Base-by-base conservation (phyloP, 2,329 filamentous ascomycete species). In the Scopulariopsis brevicaulis region DNA sequence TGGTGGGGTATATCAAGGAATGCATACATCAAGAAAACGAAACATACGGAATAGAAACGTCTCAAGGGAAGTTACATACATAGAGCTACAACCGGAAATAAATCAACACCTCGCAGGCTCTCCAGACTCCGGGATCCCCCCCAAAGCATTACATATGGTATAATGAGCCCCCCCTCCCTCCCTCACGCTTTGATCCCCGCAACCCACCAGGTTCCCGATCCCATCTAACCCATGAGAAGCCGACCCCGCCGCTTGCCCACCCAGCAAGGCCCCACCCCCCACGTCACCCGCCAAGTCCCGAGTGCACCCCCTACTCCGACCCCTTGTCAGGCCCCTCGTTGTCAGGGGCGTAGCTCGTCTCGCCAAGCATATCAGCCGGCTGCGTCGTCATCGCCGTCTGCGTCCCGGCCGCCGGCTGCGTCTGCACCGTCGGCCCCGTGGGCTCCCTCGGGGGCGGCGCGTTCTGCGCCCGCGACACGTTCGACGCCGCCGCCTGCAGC, bases 401-500 rank as follows among this genome's bases (percentile, higher is more conserved):
- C 15, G 74, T 77, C 62, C 70, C 80, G 53, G 76, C 73, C 66
- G 75, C 79, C 51, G 75, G 82, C 69, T 80, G 84, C 50, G 73
- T 78, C 61, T 82, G 78, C 25, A 84, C 76, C 4, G 79, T 79
- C 10, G 82, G 79, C 11, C 80, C 81, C 1, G 73, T 76, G 1
- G 77, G 71, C 51, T 73, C 69, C 18, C 67, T 67, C 10, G 74
- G 68, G 7, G 58, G 56, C 25, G 68, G 64, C 15, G 56, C 35
- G 4, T 70, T 63, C 22, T 69, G 62, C 62, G 71, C 63, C 61
- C 74, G 52, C 56, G 63, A 60, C 53, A 79, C 73, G 60, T 71
- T 79, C 37, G 77, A 77, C 18, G 88, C 86, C 3, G 91, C 90
- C n/a, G 90, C 88, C 70, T 94, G 89, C 56, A 99, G 76, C 62